Conservation (phyloP, 1,284 basidiomycete genomes). For the Moesziomyces globuligerus region DNA sequence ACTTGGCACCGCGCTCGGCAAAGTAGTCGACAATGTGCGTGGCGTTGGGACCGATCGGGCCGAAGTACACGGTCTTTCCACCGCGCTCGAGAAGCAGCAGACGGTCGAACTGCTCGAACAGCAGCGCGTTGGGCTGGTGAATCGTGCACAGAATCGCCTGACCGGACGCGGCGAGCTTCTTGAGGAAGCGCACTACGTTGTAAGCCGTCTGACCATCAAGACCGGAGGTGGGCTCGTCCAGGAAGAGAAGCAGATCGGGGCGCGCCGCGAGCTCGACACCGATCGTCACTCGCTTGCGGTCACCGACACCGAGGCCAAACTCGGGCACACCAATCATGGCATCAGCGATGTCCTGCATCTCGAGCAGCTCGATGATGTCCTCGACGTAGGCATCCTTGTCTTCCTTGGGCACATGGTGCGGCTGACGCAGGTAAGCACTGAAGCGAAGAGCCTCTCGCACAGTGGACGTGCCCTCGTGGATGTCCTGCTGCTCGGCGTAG, state of each 20-base stretch:
- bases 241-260: conserved; percentile 70
- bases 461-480: conserved; percentile 81
- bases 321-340: conserved; percentile 74
- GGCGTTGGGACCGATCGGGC: conserved; percentile 31
- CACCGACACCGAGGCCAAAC: conserved; percentile 72
- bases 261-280: conserved; percentile 48
- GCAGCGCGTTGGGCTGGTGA: conserved; percentile 47
- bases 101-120: conserved; percentile 48
- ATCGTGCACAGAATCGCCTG: conserved; percentile 53
- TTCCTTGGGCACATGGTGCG: conserved; percentile 73
- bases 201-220: conserved; percentile 45
- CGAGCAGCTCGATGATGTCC: conserved; percentile 81
- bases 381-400: conserved; percentile 87
- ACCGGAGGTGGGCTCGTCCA: conserved; percentile 53
- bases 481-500: conserved; percentile 81
- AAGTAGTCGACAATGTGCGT: conserved; percentile 42
- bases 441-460: conserved; percentile 86
- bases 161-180: conserved; percentile 43
- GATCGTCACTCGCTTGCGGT: conserved; percentile 76
- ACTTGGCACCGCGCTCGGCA: conserved; percentile 48
- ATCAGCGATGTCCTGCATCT: conserved; percentile 77
- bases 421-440: conserved; percentile 83
- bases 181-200: conserved; percentile 48
- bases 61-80: conserved; percentile 48
- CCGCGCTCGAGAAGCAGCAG: conserved; percentile 39